Evolutionary conservation across 768 basidiomycete species (phyloP), one percentile per base, ranked within the genome.

Genomic region (Mycena belliarum): DNA sequence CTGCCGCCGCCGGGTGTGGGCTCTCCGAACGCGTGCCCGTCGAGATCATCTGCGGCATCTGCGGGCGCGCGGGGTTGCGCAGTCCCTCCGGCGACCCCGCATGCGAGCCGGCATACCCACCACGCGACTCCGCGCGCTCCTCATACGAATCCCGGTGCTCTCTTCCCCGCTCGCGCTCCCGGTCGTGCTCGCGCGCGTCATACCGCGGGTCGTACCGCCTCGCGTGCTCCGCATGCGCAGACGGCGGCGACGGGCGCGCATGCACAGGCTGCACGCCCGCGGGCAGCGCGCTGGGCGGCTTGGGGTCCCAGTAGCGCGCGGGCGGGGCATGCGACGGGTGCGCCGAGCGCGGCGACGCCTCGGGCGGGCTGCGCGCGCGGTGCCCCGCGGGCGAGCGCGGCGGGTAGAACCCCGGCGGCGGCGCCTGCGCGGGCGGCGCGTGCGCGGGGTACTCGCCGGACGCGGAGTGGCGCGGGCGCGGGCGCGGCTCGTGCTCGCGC

Each of bases 181-280:
- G n/a, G n/a, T n/a, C n/a, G n/a, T n/a, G n/a, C 42, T 59, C 74
- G 41, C 72, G 69, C 38, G 82, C 82, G 65, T 84, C 83, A 59
- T 81, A 81, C 21, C 82, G 76, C 7, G 86, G 86, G 63, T 89
- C 88, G 60, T 89, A 90, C 18, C 88, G 77, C 61, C 83, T 73
- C 0, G 78, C 66, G 25, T 69, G 75, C 49, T 84, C 84, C 12
- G 75, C 74, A 28, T 73, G 75, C 11, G 70, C 70, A 6, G 70
- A 66, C 35, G 67, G 68, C 10, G 72, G 73, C 3, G 69, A 70
- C 24, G 70, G 75, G 49, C 75, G 72, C 6, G 74, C 70, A 69
- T 41, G 73, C 67, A 28, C 68, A 56, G 46, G 69, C 72, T 33
- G 74, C 63, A 14, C 71, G 51, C 52, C 67, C 66, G 44, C 71